phyloP scores from a whole-genome alignment of 208 protist species.

The Crithidia acanthocephali region DNA sequence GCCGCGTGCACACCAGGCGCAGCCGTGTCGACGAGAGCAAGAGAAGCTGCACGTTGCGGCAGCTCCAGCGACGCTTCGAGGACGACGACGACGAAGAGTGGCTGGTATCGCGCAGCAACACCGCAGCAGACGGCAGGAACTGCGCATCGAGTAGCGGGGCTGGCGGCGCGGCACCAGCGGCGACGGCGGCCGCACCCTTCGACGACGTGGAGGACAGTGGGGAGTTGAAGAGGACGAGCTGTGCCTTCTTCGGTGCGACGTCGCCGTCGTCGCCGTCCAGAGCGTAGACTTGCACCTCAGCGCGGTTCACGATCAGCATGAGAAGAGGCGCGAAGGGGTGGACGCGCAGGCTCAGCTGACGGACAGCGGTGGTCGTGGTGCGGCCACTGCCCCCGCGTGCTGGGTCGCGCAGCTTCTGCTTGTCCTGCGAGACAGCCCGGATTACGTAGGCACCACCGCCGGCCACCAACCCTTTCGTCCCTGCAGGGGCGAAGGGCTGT shows the following conservation, averaged over 20 bases:
- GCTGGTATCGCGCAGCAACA: slow-evolving; percentile 10
- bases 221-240: slow-evolving; percentile 17
- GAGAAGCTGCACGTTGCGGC: slow-evolving; percentile 34
- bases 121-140: slow-evolving; percentile 32
- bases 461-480: slow-evolving; percentile 14
- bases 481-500: slow-evolving; percentile 25
- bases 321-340: slow-evolving; percentile 49
- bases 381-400: background rate
- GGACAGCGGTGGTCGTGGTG: background rate
- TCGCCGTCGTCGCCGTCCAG: slow-evolving; percentile 19
- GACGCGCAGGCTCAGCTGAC: slow-evolving; percentile 29
- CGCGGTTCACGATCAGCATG: slow-evolving; percentile 20
- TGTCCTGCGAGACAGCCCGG: slow-evolving; percentile 11
- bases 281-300: slow-evolving; percentile 39
- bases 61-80: background rate
- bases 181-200: background rate
- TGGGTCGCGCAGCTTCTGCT: slow-evolving; percentile 11
- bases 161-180: background rate
- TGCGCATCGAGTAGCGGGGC: slow-evolving; percentile 32
- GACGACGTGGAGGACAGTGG: slow-evolving; percentile 12
- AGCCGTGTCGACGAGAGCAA: slow-evolving; percentile 29
- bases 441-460: slow-evolving; percentile 38
- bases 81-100: slow-evolving; percentile 2
- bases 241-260: slow-evolving; percentile 5
- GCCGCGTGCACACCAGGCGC: slow-evolving; percentile 23